Evolutionary conservation across 2,329 filamentous ascomycete genomes (phyloP).

Genomic region (Gaeumannomyces sp.): DNA sequence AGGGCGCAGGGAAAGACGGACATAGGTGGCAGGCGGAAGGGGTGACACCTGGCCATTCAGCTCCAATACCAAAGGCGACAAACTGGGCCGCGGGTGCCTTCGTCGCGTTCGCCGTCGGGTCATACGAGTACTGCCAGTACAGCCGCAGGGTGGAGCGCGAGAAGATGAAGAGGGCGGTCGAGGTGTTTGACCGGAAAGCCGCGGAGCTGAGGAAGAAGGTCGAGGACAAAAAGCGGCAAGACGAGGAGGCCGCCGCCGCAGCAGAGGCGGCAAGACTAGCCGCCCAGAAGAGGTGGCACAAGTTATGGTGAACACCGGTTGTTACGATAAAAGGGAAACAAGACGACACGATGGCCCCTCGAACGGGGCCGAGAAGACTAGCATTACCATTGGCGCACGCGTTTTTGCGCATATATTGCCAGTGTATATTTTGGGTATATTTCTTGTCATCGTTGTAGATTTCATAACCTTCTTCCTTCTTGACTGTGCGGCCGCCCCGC

Average conservation of each 20-base stretch:
- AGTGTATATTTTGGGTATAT: neutral
- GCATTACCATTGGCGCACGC: neutral
- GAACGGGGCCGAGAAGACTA: neutral
- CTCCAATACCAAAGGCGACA: slow-evolving; percentile 58
- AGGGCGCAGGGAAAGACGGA: too few relatives aligned
- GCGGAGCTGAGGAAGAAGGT: slow-evolving; percentile 24
- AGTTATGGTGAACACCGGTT: slow-evolving; percentile 40
- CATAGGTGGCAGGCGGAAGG: neutral
- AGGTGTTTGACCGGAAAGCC: slow-evolving; percentile 69
- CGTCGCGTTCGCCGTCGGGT: slow-evolving; percentile 58
- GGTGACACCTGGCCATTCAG: slow-evolving; percentile 26
- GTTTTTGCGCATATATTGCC: neutral
- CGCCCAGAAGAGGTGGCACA: slow-evolving; percentile 43
- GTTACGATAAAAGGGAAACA: neutral
- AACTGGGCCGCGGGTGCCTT: slow-evolving; percentile 86
- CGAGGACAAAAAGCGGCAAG: slow-evolving; percentile 29
- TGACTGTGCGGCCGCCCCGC: too few relatives aligned
- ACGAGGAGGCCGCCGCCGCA: slow-evolving; percentile 28
- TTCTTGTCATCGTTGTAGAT: neutral
- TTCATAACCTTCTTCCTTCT: neutral
- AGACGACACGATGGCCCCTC: neutral
- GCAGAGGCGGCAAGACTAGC: slow-evolving; percentile 22
- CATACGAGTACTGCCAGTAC: slow-evolving; percentile 81
- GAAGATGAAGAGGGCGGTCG: slow-evolving; percentile 79
- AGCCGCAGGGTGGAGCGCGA: slow-evolving; percentile 67